Evolutionary conservation across 1,139 yeast genomes (phyloP), one percentile per base, ranked within the genome.

Genomic region (Hyphopichia wangnamkhiaoensis): DNA sequence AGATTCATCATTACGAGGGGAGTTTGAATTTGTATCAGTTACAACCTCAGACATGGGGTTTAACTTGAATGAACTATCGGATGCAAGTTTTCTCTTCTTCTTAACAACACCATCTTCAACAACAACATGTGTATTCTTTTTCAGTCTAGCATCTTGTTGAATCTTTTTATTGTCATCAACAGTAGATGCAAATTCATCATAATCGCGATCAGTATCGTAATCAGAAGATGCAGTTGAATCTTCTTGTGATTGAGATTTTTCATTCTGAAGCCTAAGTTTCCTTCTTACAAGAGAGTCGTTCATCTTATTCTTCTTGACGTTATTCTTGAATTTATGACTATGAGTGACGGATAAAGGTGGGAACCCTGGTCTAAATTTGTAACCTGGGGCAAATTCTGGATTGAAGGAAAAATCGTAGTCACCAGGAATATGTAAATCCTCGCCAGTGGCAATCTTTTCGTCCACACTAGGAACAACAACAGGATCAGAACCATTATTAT

Each of bases 281-380:
- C 41, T 38, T 33, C 46, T 39, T n/a, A 42, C 9, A 13, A 39
- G 31, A 16, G 42, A 33, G 14, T 48, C 50, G 9, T 40, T 31
- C n/a, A 40, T 37, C 31, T 41, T 46, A 37, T 40, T 21, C 14
- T 43, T 43, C 39, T 44, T 47, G n/a, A 19, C 12, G 20, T 40
- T 44, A 35, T 36, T 43, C 13, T 43, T 36, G 34, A 39, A 45
- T 35, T 58, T 55, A 27, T 38, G 45, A 27, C 50, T 44, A 45
- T 63, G 68, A 19, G 46, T 55, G 2, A 77, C 71, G 0, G 80
- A 70, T 13, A 75, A 48, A 2, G 80, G 76, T 0, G 80, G 69
- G 47, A 65, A 63, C 5, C 77, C 58, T 2, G 76, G 71, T 25
- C 69, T 69, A 48, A 78, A 76, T 19, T 65, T 69, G 37, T 60